Percentiles rank a stretch among this genome's conserved stretches.
phyloP scores from a whole-genome alignment of 257 asterid species.

The Hygrophila difformis region DNA sequence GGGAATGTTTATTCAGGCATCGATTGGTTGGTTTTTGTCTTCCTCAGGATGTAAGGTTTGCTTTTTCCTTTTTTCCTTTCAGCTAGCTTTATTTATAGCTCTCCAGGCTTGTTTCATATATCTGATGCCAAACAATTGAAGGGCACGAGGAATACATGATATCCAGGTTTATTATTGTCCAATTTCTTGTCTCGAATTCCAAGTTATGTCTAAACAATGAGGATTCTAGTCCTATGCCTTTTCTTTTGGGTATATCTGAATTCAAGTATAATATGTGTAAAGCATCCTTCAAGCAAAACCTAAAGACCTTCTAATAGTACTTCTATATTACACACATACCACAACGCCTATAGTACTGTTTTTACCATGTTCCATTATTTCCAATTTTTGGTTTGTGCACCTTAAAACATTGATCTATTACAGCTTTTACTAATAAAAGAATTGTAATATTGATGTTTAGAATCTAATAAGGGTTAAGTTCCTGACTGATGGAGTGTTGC shows the following conservation, averaged over 20 bases:
- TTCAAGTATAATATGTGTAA: too few species aligned
- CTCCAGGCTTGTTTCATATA: slow-evolving; percentile 41
- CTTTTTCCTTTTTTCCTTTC: slow-evolving; percentile 12
- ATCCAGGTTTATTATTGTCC: slow-evolving; percentile 14
- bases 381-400: neutral
- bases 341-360: too few species aligned
- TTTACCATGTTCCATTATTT: neutral
- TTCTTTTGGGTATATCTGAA: too few species aligned
- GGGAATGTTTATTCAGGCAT: too few species aligned
- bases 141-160: slow-evolving; percentile 34
- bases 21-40: slow-evolving; percentile 70
- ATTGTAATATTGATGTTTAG: slow-evolving; percentile 39
- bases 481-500: slow-evolving; percentile 92
- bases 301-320: too few species aligned
- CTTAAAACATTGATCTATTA: neutral
- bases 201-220: neutral
- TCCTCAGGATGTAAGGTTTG: slow-evolving; percentile 60
- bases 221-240: neutral
- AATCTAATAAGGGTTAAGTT: slow-evolving; percentile 74
- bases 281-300: too few species aligned
- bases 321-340: too few species aligned
- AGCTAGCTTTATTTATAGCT: neutral
- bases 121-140: slow-evolving; percentile 62
- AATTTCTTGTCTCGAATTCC: slow-evolving; percentile 9
- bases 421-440: neutral